Evolutionary conservation across 305 asterid genomes (phyloP).

Genomic region (Fraxinus sp.): DNA sequence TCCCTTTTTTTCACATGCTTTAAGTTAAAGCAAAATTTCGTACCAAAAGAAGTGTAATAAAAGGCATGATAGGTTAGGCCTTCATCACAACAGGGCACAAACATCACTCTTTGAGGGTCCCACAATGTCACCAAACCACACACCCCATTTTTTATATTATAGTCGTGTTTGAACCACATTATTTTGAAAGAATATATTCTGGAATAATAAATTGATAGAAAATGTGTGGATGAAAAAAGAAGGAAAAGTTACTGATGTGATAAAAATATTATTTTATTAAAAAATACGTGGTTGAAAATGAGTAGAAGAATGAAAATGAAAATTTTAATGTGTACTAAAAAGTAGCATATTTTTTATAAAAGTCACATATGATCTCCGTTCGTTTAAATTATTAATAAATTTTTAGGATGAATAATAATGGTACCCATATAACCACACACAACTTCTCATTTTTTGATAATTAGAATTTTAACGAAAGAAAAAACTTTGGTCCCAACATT

Average conservation of each 20-base stretch:
- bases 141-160: background rate
- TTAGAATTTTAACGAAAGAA: background rate
- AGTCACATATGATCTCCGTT: background rate
- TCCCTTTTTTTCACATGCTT: slow-evolving; percentile 18
- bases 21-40: slow-evolving; percentile 32
- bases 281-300: too few species aligned
- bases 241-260: too few species aligned
- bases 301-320: too few species aligned
- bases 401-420: background rate
- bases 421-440: background rate
- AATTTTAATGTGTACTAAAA: too few species aligned
- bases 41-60: slow-evolving; percentile 15
- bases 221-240: too few species aligned
- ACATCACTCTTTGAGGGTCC: background rate
- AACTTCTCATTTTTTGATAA: background rate
- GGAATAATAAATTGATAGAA: too few species aligned
- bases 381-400: background rate
- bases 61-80: slow-evolving; percentile 28
- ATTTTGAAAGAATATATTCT: too few species aligned
- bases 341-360: too few species aligned
- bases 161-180: too few species aligned
- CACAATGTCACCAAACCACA: background rate
- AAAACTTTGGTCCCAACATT: background rate
- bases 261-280: too few species aligned
- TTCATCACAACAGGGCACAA: background rate